These are phyloP conservation scores for Aspergillus udagawae DNA, from an alignment of 2,329 filamentous ascomycete species.

Conservation along the genomic window DNA sequence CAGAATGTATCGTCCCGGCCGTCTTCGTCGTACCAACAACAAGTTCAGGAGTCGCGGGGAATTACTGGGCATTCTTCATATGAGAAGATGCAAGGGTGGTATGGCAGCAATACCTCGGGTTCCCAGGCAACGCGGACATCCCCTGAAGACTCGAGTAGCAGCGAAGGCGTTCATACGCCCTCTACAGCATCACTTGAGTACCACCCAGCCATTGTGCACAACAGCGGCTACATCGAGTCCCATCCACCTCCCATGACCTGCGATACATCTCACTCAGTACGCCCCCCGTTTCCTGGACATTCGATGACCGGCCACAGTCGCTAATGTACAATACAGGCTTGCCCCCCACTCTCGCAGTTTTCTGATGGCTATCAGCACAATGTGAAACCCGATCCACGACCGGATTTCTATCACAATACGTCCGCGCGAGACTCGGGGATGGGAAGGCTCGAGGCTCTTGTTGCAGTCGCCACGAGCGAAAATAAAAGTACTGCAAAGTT, in stretches of 20 bases:
- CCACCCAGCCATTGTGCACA: conserved; percentile 47
- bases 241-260: conserved; percentile 33
- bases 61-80: conserved; percentile 21
- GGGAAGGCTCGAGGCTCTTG: conserved; percentile 48
- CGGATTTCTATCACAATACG: conserved; percentile 26
- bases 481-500: conserved; percentile 35
- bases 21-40: conserved; percentile 31
- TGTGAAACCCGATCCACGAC: conserved; percentile 24
- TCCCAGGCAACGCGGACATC: conserved; percentile 37
- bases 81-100: conserved; percentile 19
- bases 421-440: conserved; percentile 35
- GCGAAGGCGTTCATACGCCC: conserved; percentile 46
- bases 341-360: conserved; percentile 28
- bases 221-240: conserved; percentile 45
- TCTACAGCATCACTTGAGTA: conserved; percentile 46
- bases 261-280: conserved; percentile 40
- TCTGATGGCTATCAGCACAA: conserved; percentile 26
- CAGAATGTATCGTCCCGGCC: conserved; percentile 36
- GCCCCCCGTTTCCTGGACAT: conserved; percentile 22
- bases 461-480: conserved; percentile 48
- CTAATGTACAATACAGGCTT: conserved; percentile 32
- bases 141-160: conserved; percentile 48
- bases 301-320: conserved; percentile 23
- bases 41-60: conserved; percentile 25
- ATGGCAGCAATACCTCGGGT: conserved; percentile 22